These are phyloP conservation scores for Penicillium cataractarum DNA, from an alignment of 495 filamentous ascomycete genomes.

Conservation along the genomic window DNA sequence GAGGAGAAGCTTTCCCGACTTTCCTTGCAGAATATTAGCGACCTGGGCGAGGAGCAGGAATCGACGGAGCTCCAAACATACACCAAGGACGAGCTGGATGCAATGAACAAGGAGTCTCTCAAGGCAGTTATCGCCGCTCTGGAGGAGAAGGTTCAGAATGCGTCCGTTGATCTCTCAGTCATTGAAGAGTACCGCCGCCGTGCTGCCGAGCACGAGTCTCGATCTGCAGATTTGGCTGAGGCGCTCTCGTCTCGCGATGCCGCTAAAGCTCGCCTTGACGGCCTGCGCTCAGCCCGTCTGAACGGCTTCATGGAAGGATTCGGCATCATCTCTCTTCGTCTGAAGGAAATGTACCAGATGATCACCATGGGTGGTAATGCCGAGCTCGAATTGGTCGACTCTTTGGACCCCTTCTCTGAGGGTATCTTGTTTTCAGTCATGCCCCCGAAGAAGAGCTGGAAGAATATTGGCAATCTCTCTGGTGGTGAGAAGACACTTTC, in stretches of 20 bases:
- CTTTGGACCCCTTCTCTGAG: slow-evolving; percentile 93
- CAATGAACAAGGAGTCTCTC: slow-evolving; percentile 85
- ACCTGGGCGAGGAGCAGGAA: slow-evolving; percentile 61
- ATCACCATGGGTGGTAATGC: slow-evolving; percentile 99
- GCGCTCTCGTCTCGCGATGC: slow-evolving; percentile 78
- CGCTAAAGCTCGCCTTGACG: slow-evolving; percentile 87
- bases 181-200: slow-evolving; percentile 91
- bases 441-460: slow-evolving; percentile 99
- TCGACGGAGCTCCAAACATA: slow-evolving; percentile 71
- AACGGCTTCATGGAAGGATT: slow-evolving; percentile 99
- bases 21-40: slow-evolving; percentile 74
- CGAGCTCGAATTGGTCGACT: slow-evolving; percentile 94
- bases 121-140: slow-evolving; percentile 86
- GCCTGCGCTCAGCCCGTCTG: slow-evolving; percentile 82
- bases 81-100: slow-evolving; percentile 88
- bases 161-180: slow-evolving; percentile 86
- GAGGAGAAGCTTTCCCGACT: slow-evolving; percentile 82
- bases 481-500: slow-evolving; percentile 98
- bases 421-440: slow-evolving; percentile 97
- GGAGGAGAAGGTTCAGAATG: slow-evolving; percentile 90
- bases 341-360: slow-evolving; percentile 99
- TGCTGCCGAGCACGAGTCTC: slow-evolving; percentile 80
- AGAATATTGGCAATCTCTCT: slow-evolving; percentile 93
- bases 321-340: slow-evolving; percentile 85
- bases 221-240: slow-evolving; percentile 75